Conservation (phyloP, 176 grass and related monocot species). For the Ensete ventricosum region DNA sequence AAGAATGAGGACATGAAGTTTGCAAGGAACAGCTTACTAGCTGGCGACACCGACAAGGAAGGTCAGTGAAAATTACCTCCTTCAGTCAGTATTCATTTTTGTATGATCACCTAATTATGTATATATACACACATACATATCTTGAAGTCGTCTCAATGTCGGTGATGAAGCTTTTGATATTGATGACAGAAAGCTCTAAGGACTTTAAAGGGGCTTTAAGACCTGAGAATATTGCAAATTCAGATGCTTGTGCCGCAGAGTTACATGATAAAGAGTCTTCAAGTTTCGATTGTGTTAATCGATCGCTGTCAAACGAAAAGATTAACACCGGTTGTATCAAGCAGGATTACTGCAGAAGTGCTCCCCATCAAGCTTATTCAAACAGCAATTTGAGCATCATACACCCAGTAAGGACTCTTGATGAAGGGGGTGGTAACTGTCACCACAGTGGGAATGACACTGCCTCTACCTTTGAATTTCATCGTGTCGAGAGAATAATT, state of each 20-base stretch:
- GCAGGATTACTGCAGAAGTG: constrained; percentile 31
- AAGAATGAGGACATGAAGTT: constrained; percentile 44
- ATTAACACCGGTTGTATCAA: constrained; percentile 7
- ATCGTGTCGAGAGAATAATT: constrained; percentile 28
- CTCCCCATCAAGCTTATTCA: constrained; percentile 32
- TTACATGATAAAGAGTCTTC: constrained; percentile 3
- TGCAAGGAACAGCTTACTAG: constrained; percentile 51
- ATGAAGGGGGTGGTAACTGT: constrained; percentile 49
- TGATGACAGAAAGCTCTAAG: constrained; percentile 47
- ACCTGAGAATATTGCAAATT: constrained; percentile 18
- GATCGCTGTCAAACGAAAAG: constrained; percentile 4
- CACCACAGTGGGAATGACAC: constrained; percentile 55
- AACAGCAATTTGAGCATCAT: constrained; percentile 53
- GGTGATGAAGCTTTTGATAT: background rate
- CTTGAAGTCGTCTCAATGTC: background rate
- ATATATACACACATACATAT: background rate
- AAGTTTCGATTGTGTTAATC: background rate
- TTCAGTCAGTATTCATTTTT: constrained; percentile 4
- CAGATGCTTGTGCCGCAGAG: constrained; percentile 18
- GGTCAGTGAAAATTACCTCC: constrained; percentile 22
- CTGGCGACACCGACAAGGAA: constrained; percentile 56
- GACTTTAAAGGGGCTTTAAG: constrained; percentile 26
- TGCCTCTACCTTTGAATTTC: constrained; percentile 75
- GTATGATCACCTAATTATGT: constrained; percentile 7
- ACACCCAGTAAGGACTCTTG: constrained; percentile 51